Conservation (phyloP, 208 protist genomes). For the Tetramitus jugosus region DNA sequence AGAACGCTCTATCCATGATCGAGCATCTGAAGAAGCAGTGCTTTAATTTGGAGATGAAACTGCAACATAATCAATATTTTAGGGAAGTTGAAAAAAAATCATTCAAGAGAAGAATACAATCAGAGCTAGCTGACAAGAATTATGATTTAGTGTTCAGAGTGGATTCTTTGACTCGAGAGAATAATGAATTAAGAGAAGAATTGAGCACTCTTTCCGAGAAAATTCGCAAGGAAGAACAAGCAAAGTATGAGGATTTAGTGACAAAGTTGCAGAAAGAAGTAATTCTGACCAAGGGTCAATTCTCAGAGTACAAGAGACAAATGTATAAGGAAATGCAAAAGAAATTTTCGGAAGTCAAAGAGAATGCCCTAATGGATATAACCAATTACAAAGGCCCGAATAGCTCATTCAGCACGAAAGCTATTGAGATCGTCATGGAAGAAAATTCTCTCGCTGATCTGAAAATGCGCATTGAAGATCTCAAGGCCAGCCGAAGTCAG, state of each 20-base stretch:
- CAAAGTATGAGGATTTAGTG: constrained; percentile 39
- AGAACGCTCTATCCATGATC: not conserved
- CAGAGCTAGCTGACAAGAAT: constrained; percentile 34
- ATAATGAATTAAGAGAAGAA: constrained; percentile 20
- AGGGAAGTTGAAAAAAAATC: constrained; percentile 35
- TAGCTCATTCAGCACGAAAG: constrained; percentile 36
- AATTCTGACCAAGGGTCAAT: constrained; percentile 29
- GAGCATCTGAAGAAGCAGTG: constrained; percentile 20
- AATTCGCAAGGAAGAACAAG: constrained; percentile 27
- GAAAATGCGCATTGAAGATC: constrained; percentile 35
- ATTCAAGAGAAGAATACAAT: constrained; percentile 28
- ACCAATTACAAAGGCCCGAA: not conserved
- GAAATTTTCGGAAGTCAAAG: constrained; percentile 40
- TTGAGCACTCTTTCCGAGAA: constrained; percentile 18
- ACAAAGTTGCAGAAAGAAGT: constrained; percentile 30
- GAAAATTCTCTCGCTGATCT: constrained; percentile 36
- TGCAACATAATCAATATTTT: constrained; percentile 26
- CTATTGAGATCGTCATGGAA: constrained; percentile 33
- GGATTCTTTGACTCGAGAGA: constrained; percentile 30
- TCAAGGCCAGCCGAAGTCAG: constrained; percentile 28
- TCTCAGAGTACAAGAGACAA: constrained; percentile 37
- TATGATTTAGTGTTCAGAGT: constrained; percentile 39
- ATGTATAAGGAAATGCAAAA: constrained; percentile 39
- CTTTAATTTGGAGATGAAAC: constrained; percentile 29
- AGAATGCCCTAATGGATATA: constrained; percentile 31